Base-by-base conservation (phyloP, 2,329 filamentous ascomycete genomes). In the Beauveria sp. region DNA sequence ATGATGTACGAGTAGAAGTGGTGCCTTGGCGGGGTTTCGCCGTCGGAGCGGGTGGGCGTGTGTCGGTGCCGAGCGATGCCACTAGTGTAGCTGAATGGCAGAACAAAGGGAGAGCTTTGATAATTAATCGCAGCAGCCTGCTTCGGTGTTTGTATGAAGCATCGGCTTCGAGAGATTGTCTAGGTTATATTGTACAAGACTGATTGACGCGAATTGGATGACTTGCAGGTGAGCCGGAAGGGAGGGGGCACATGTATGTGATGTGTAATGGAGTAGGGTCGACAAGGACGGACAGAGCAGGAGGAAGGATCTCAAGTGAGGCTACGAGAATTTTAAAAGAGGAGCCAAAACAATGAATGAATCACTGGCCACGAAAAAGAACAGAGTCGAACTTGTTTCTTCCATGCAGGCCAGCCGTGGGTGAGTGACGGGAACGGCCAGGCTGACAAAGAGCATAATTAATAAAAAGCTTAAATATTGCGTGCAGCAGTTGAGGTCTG, bases 21-120 rank as follows among this genome's bases (percentile, higher is more conserved):
- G 30, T 51, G 55, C 20, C 46, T 58, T 58, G 55, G 55, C 55
- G 55, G 55, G 55, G 55, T 51, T 58, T 58, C 46, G 30, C 46
- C 46, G 55, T 50, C 41, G 46, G 46, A 47, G 53, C 37, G 16
- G 24, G 52, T 54, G 22, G 52, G 37, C 22, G 51, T 41, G 20
- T 14, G 12, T 16, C 44, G 22, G 44, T 9, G 22, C 14, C 16
- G 34, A 28, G 9, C 16, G 37, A 43, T 37, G 20, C 28, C 34
- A 22, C 51, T 26, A 53, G 30, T 24, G 50, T 52, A 37, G 47
- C 24, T 50, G 26, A 30, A 26, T 37, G 34, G 34, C 34, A 5
- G 34, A 37, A 37, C 34, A 37, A 14, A 16, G 34, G 12, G 34
- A 16, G 5, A 16, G 34, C 34, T 37, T 37, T 37, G 3, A 37